A percentile compares a stretch with the other conserved stretches of the same genome.
Conservation (phyloP, 192 early-diverging fungal genomes). For the Coemansia sp. region DNA sequence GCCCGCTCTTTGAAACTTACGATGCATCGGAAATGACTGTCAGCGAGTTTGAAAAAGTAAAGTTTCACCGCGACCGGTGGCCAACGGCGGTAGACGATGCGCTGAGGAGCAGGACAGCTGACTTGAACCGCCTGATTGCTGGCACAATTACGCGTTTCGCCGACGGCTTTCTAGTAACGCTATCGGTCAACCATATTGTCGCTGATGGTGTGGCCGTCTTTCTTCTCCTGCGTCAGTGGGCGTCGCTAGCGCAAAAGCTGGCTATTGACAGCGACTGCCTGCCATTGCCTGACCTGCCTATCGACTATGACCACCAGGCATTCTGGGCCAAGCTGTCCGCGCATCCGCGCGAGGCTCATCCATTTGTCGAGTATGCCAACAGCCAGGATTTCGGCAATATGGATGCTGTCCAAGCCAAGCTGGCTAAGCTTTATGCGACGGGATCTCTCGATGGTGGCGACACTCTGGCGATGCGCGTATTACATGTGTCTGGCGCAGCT, state of each 20-base stretch:
- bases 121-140: background rate
- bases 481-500: background rate
- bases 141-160: background rate
- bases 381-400: background rate
- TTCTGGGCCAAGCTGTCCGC: background rate
- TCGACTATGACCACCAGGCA: background rate
- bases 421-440: background rate
- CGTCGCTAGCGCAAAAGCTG: background rate
- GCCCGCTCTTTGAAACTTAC: background rate
- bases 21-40: background rate
- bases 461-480: background rate
- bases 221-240: background rate
- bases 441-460: background rate
- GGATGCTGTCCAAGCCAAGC: background rate
- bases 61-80: background rate
- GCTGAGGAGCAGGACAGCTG: background rate
- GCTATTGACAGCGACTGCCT: background rate
- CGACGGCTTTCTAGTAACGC: background rate
- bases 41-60: background rate
- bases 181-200: background rate
- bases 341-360: background rate
- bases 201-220: background rate
- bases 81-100: background rate
- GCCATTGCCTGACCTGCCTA: background rate
- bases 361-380: background rate